These are phyloP conservation scores for Annulohypoxylon nitens DNA, from an alignment of 495 filamentous ascomycete species.

Conservation along the genomic window DNA sequence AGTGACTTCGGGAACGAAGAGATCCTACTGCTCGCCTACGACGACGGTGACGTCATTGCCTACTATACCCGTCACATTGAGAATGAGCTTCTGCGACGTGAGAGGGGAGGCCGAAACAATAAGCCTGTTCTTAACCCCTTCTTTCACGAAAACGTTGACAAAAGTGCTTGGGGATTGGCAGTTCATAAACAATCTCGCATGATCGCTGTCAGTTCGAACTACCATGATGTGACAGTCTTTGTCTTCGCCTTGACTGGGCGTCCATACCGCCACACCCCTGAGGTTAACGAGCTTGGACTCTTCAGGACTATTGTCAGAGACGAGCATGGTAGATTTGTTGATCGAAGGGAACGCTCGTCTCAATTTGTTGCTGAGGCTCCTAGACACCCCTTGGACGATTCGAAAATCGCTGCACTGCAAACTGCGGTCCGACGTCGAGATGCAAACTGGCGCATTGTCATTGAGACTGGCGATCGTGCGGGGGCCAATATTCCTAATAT, in stretches of 20 bases:
- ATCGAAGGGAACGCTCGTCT: neutral
- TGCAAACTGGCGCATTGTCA: constrained; percentile 58
- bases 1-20: constrained; percentile 86
- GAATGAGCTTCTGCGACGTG: constrained; percentile 31
- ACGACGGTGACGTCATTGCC: constrained; percentile 90
- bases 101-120: constrained; percentile 18
- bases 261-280: constrained; percentile 20
- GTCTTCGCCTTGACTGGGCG: constrained; percentile 73
- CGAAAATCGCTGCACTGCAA: constrained; percentile 34
- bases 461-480: constrained; percentile 46
- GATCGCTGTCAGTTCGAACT: constrained; percentile 86
- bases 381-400: neutral
- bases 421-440: constrained; percentile 51
- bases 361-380: neutral
- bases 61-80: constrained; percentile 73
- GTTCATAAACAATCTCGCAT: constrained; percentile 82
- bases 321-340: constrained; percentile 38
- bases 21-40: constrained; percentile 79
- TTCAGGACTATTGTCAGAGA: constrained; percentile 44
- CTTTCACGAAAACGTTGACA: constrained; percentile 79
- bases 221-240: constrained; percentile 73
- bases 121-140: constrained; percentile 61
- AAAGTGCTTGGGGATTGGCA: constrained; percentile 90
- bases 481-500: constrained; percentile 82
- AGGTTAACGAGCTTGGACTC: constrained; percentile 36